Percentiles rank a stretch among this genome's conserved stretches.
Conservation (phyloP, 2,329 filamentous ascomycete species). For the Epichloe sp. region DNA sequence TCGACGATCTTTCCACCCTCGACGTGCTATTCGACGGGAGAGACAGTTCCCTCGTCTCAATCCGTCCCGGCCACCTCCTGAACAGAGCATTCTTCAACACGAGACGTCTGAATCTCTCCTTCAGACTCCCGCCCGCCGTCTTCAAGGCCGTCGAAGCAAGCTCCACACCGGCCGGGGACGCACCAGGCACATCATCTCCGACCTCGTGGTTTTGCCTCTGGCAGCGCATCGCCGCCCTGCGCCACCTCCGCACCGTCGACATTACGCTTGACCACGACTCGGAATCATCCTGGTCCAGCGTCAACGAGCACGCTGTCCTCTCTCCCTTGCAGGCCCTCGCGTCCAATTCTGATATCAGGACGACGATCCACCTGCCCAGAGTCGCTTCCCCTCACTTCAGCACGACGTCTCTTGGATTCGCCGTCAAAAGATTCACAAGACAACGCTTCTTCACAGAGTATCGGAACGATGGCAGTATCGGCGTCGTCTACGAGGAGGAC, state of each 20-base stretch:
- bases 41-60: not conserved
- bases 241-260: not conserved
- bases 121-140: not conserved
- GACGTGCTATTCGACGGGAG: not conserved
- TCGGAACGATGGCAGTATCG: slow-evolving; percentile 4
- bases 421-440: slow-evolving; percentile 1
- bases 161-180: not conserved
- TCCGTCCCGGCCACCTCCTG: not conserved
- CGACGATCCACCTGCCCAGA: not conserved
- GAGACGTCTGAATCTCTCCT: not conserved
- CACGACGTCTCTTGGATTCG: not conserved
- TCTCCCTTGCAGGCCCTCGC: not conserved
- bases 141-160: slow-evolving; percentile 1
- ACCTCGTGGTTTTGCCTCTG: slow-evolving; percentile 1
- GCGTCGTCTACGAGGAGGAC: slow-evolving; percentile 6
- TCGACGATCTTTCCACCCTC: slow-evolving; percentile 3
- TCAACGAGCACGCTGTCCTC: slow-evolving; percentile 4
- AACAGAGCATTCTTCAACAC: not conserved
- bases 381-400: not conserved
- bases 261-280: slow-evolving; percentile 6
- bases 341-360: not conserved
- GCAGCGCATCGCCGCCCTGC: not conserved
- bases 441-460: slow-evolving; percentile 4
- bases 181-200: not conserved
- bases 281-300: slow-evolving; percentile 3